These are phyloP conservation scores for Colletotrichum ledebouriae DNA, from an alignment of 2,329 filamentous ascomycete genomes.

Conservation along the genomic window DNA sequence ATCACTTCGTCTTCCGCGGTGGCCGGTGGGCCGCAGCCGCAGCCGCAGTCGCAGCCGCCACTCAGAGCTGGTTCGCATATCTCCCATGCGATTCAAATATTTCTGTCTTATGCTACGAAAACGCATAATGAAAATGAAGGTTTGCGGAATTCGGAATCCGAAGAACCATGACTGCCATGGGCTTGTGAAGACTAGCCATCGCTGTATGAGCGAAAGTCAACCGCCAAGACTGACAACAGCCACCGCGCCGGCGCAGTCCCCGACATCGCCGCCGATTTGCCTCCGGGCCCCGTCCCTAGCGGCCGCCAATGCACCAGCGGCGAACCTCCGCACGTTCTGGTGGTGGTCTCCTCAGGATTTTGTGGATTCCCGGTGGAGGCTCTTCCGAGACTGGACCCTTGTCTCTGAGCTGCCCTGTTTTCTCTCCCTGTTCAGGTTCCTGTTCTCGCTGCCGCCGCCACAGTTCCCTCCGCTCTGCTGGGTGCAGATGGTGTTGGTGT, in stretches of 20 bases:
- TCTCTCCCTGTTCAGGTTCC: neutral
- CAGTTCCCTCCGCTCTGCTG: neutral
- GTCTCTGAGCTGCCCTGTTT: constrained; percentile 7
- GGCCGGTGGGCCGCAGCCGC: neutral
- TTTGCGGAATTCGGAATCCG: no score
- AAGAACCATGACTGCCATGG: no score
- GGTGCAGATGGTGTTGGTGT: neutral
- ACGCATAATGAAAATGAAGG: no score
- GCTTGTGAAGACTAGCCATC: no score
- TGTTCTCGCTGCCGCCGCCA: neutral
- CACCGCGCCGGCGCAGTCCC: neutral
- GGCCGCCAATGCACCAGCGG: neutral
- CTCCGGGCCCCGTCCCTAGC: constrained; percentile 13
- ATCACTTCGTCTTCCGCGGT: neutral
- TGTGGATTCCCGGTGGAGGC: neutral
- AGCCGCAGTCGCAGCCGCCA: neutral
- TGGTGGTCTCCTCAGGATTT: constrained; percentile 1
- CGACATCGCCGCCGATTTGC: constrained; percentile 6
- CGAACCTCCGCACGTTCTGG: neutral
- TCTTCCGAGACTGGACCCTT: neutral
- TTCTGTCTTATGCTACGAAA: no score
- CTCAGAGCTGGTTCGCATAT: no score
- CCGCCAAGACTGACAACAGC: no score
- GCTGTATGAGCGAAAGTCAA: no score
- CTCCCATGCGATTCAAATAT: no score